These are phyloP conservation scores for Houttuynia cordata DNA, from an alignment of 164 flowering plant genomes.

Conservation along the genomic window DNA sequence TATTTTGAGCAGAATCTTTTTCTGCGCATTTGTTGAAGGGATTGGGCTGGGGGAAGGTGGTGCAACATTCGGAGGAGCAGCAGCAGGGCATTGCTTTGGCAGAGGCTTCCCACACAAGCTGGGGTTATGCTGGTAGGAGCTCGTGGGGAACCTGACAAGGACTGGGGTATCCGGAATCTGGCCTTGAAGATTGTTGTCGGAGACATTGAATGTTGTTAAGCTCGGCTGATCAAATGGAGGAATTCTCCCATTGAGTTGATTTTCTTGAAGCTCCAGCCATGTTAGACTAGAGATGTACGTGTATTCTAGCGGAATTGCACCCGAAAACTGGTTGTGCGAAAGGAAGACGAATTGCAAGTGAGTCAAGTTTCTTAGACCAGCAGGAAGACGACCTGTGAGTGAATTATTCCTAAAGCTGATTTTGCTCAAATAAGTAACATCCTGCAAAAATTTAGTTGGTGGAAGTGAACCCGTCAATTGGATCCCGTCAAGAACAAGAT, in stretches of 20 bases:
- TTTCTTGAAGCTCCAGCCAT: slow-evolving; percentile 9
- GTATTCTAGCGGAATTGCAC: slow-evolving; percentile 9
- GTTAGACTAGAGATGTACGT: slow-evolving; percentile 1
- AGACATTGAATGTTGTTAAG: slow-evolving; percentile 7
- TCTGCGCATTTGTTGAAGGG: background rate
- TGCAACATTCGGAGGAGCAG: slow-evolving; percentile 10
- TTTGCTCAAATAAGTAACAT: slow-evolving; percentile 2
- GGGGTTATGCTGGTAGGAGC: slow-evolving; percentile 30
- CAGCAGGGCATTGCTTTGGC: slow-evolving; percentile 18
- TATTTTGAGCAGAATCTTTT: slow-evolving; percentile 8
- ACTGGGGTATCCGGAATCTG: slow-evolving; percentile 10
- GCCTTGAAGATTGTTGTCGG: slow-evolving; percentile 9
- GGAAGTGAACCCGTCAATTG: slow-evolving; percentile 10
- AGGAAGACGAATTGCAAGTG: slow-evolving; percentile 3
- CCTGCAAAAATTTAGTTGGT: slow-evolving; percentile 3
- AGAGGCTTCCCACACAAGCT: slow-evolving; percentile 40
- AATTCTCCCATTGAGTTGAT: slow-evolving; percentile 3
- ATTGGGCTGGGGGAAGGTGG: slow-evolving; percentile 10
- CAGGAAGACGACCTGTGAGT: slow-evolving; percentile 10
- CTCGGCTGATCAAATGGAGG: slow-evolving; percentile 11
- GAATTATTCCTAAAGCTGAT: slow-evolving; percentile 11
- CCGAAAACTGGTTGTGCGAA: slow-evolving; percentile 7
- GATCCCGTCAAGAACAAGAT: slow-evolving; percentile 11
- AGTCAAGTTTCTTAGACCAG: background rate
- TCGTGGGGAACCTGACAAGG: slow-evolving; percentile 26